phyloP scores from a whole-genome alignment of 495 filamentous ascomycete genomes.

The Echria macrotheca region DNA sequence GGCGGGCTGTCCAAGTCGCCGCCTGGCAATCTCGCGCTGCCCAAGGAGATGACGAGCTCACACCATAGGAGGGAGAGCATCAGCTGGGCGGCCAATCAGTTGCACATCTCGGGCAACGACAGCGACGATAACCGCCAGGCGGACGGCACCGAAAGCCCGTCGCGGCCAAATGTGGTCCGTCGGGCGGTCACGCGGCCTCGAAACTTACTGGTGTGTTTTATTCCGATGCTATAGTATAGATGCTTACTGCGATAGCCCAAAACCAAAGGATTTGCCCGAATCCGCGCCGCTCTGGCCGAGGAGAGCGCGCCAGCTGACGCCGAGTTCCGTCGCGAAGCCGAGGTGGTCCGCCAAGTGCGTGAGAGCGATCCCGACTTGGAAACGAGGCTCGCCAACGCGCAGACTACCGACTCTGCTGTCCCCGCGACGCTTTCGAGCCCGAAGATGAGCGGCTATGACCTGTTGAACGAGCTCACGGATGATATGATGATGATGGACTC shows the following conservation, averaged over 20 bases:
- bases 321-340: constrained; percentile 85
- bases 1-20: constrained; percentile 38
- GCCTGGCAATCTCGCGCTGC: constrained; percentile 24
- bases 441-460: constrained; percentile 38
- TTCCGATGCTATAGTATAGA: too few species aligned
- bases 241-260: constrained; percentile 58
- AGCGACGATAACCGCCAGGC: constrained; percentile 63
- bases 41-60: constrained; percentile 34
- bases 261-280: constrained; percentile 88
- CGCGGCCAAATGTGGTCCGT: constrained; percentile 51
- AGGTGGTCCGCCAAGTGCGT: constrained; percentile 88
- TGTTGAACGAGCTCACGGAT: constrained; percentile 54
- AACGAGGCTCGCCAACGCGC: constrained; percentile 23
- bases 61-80: constrained; percentile 73
- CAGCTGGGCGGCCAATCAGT: constrained; percentile 76
- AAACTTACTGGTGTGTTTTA: constrained; percentile 69
- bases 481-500: constrained; percentile 55
- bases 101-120: constrained; percentile 74
- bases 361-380: constrained; percentile 60
- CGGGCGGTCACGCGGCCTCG: constrained; percentile 77
- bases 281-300: constrained; percentile 81
- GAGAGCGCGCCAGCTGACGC: constrained; percentile 81
- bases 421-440: constrained; percentile 52
- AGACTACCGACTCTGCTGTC: constrained; percentile 29
- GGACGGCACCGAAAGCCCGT: constrained; percentile 42